phyloP scores from a whole-genome alignment of 805 yeast genomes.

The Schizosaccharomyces pombe region ASM294v3 CU329670.1:292501-293000 shows the following conservation, averaged over 20 bases:
- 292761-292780: constrained; percentile 33
- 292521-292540: constrained; percentile 30
- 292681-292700: constrained; percentile 66
- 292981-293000: constrained; percentile 63
- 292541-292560: constrained; percentile 67
- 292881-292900: constrained; percentile 75
- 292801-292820: constrained; percentile 51
- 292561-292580: constrained; percentile 87
- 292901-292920: constrained; percentile 49
- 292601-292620: constrained; percentile 56
- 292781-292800: constrained; percentile 57
- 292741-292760: constrained; percentile 39
- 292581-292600: constrained; percentile 79
- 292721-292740: constrained; percentile 36
- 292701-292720: constrained; percentile 49
- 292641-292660: constrained; percentile 58
- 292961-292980: constrained; percentile 53
- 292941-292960: constrained; percentile 35
- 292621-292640: constrained; percentile 37
- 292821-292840: constrained; percentile 71
- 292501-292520: constrained; percentile 60
- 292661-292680: constrained; percentile 50
- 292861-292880: constrained; percentile 63
- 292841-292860: constrained; percentile 63
- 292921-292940: constrained; percentile 38